Evolutionary conservation across 148 eudicot species (phyloP).

Genomic region (Arbutus unedo): DNA sequence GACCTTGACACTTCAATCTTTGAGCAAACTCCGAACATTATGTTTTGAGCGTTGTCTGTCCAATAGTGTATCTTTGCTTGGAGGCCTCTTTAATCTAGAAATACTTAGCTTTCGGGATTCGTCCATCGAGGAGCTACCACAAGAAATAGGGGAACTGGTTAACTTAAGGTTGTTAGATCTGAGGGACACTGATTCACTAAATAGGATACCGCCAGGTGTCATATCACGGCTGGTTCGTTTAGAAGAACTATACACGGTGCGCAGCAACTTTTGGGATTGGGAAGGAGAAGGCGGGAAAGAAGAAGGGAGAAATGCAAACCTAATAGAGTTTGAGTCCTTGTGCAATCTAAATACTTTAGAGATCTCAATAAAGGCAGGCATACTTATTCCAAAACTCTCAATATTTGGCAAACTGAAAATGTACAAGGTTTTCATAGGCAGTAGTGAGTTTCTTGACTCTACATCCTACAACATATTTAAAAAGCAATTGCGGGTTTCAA

Average conservation of each 20-base stretch:
- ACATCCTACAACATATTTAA: not conserved
- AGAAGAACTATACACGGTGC: conserved; percentile 36
- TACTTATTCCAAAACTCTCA: not conserved
- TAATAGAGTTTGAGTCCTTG: conserved; percentile 23
- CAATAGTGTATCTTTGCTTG: conserved; percentile 21
- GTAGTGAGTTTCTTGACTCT: not conserved
- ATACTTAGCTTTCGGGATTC: conserved; percentile 39
- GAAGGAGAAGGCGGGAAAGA: conserved; percentile 3
- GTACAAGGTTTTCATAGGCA: not conserved
- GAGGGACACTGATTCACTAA: conserved; percentile 16
- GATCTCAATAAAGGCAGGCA: not conserved
- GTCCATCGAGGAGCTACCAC: conserved; percentile 23
- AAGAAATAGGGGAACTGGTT: conserved; percentile 28
- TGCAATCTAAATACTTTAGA: conserved; percentile 17
- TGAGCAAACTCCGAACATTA: conserved; percentile 32
- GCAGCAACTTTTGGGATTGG: conserved; percentile 18
- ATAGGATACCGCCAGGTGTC: conserved; percentile 23
- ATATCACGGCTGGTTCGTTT: conserved; percentile 24
- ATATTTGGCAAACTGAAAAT: not conserved
- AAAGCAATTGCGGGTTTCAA: not conserved
- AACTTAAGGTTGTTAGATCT: conserved; percentile 35
- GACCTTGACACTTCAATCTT: conserved; percentile 30
- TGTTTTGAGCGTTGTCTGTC: conserved; percentile 26
- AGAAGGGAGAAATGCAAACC: conserved; percentile 16
- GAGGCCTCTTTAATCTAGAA: conserved; percentile 33